Base-by-base conservation (phyloP, 1,284 basidiomycete species). In the Coriolopsis trogii region DNA sequence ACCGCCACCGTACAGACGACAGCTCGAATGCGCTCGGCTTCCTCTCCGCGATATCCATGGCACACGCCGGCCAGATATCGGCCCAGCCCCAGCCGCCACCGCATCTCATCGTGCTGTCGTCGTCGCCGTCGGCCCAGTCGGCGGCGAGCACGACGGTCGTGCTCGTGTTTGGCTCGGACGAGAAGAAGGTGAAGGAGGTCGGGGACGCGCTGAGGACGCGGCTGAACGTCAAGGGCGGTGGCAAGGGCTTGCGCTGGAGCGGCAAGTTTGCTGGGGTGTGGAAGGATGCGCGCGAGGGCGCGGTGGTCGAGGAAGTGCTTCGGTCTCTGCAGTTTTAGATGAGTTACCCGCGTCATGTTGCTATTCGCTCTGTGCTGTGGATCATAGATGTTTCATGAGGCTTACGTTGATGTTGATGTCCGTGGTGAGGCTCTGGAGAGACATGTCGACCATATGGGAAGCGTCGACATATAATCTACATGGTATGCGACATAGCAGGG, bases 221-320 rank as follows among this genome's bases (percentile, higher is more conserved):
- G 56, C 69, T 87, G 25, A 73, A 71, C 9, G 74, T 85, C 34
- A 88, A 84, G 70, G 86, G 83, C 10, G 85, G 84, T 16, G 84
- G 84, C 4, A 85, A 83, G 63, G 85, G 82, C 3, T 63, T 70
- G 18, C 76, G 75, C 52, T 89, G 84, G 86, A 87, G 84, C 60
- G 85, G 86, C 2, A 88, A 89, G 67, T 79, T 75, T 55, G 65
- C 61, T n/a, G 73, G 72, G 2, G 70, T 73, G 6, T 74, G 73
- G 73, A 65, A 67, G 58, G 64, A 64, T 0, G 51, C 49, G 5
- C 64, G 67, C 41, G 73, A 74, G 42, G 68, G 65, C 4, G 55
- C 52, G 20, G 18, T 46, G 9, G 67, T 85, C 5, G 69, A 77
- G 9, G 76, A 77, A 29, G 58, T 78, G 23, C 60, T 54, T 9